A percentile compares a stretch with the other conserved stretches of the same genome.
These are phyloP conservation scores for Macroventuria anomochaeta DNA, from an alignment of 2,329 filamentous ascomycete genomes.

Conservation along the genomic window DNA sequence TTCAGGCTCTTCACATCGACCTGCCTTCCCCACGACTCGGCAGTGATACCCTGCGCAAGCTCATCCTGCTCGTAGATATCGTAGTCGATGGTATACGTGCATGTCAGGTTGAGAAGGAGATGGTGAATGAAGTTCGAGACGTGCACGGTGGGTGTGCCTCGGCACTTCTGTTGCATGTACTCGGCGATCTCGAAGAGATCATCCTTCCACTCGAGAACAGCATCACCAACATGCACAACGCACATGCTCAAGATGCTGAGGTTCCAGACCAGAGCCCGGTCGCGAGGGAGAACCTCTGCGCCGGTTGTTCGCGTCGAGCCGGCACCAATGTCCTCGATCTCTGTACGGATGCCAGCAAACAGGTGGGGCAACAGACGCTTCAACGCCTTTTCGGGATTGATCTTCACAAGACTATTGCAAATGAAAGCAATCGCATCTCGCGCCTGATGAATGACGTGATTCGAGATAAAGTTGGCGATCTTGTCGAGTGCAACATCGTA, in stretches of 20 bases:
- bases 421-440: constrained; percentile 99
- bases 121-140: constrained; percentile 98
- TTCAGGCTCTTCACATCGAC: constrained; percentile 76
- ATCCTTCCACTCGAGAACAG: constrained; percentile 85
- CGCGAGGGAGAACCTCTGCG: constrained; percentile 88
- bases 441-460: constrained; percentile 95
- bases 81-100: constrained; percentile 91
- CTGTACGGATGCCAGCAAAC: constrained; percentile 88
- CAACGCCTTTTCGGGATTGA: constrained; percentile 90
- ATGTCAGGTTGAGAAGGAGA: constrained; percentile 89
- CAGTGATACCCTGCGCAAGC: constrained; percentile 72
- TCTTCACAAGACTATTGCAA: constrained; percentile 93
- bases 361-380: constrained; percentile 90
- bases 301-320: constrained; percentile 94
- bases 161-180: constrained; percentile 96
- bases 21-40: constrained; percentile 84
- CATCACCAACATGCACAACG: constrained; percentile 91
- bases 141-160: constrained; percentile 91
- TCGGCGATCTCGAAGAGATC: constrained; percentile 89
- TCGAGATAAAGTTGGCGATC: constrained; percentile 86
- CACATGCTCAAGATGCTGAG: constrained; percentile 98
- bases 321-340: constrained; percentile 96
- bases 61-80: constrained; percentile 83
- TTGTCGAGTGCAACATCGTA: constrained; percentile 93
- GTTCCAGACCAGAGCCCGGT: constrained; percentile 94